Evolutionary conservation across 2,329 filamentous ascomycete genomes (phyloP).

Genomic region (Colletotrichum sp.): DNA sequence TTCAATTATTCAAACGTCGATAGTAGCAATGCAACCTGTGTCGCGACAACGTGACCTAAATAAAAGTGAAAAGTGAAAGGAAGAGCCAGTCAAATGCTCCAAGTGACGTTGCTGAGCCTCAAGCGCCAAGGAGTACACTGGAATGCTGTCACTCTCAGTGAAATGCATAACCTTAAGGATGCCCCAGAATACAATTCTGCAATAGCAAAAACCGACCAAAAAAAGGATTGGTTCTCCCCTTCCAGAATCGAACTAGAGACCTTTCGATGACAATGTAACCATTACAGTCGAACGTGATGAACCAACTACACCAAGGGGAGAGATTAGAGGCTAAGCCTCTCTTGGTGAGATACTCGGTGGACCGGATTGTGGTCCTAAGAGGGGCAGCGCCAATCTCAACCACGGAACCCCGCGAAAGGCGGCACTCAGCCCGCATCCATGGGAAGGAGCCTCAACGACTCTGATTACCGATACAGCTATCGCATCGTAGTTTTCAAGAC

Average conservation of each 20-base stretch:
- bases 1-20: not conserved
- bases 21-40: not conserved
- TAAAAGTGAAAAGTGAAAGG: not conserved
- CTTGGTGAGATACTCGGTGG: not conserved
- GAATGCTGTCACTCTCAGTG: not conserved
- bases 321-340: not conserved
- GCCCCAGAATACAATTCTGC: not conserved
- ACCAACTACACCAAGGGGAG: not conserved
- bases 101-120: not conserved
- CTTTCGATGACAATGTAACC: not conserved
- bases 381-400: not conserved
- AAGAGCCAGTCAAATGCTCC: not conserved
- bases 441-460: not conserved
- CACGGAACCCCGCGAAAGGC: not conserved
- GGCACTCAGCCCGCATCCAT: not conserved
- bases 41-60: not conserved
- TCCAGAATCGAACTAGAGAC: not conserved
- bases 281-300: not conserved
- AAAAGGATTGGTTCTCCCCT: not conserved
- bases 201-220: not conserved
- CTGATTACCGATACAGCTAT: not conserved
- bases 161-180: not conserved
- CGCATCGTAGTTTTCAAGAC: not conserved
- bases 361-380: not conserved
- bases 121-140: not conserved